Evolutionary conservation across 225 moss, liverwort and hornwort species (phyloP).

Genomic region (Neckera pumila): DNA sequence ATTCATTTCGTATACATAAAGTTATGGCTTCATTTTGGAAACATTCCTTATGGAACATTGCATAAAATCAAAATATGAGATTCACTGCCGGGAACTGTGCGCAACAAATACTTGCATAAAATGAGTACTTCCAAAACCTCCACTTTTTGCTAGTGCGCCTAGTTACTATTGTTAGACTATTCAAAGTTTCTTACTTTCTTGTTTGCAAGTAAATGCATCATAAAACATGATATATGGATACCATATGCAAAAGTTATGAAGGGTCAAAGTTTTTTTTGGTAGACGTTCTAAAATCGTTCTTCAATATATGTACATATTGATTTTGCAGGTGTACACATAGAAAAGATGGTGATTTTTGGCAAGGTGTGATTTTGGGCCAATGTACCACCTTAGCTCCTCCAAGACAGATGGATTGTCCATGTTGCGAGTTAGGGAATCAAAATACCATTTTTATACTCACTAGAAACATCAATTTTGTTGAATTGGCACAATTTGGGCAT

Average conservation of each 20-base stretch:
- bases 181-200: no score
- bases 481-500: accelerated
- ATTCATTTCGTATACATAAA: no score
- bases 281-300: neutral
- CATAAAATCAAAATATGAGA: neutral
- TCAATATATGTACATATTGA: neutral
- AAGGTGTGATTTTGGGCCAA: neutral
- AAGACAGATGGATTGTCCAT: neutral
- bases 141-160: no score
- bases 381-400: neutral
- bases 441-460: neutral
- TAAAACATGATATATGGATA: neutral
- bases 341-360: neutral
- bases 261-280: no score
- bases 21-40: no score
- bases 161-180: no score
- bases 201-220: neutral
- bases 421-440: neutral
- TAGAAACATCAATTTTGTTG: neutral
- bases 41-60: no score
- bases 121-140: no score
- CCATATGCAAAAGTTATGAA: neutral
- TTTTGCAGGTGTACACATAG: neutral
- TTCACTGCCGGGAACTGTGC: accelerated
- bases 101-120: no score